phyloP scores from a whole-genome alignment of 352 stramenopile genomes.

The Pythium scleroteichum region DNA sequence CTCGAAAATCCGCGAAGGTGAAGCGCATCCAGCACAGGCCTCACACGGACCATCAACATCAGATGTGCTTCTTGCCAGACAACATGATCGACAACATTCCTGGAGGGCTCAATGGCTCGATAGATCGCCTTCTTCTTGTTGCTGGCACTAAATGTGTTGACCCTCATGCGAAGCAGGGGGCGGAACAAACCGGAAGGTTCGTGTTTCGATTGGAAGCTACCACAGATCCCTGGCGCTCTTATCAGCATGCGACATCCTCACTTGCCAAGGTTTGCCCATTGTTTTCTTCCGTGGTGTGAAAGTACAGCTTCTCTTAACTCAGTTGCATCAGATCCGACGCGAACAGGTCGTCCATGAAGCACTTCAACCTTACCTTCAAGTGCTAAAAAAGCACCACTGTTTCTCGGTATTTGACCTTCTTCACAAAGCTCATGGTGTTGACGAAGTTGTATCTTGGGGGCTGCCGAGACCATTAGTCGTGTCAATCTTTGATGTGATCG shows the following conservation, averaged over 20 bases:
- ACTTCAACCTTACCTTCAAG: slow-evolving; percentile 36
- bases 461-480: slow-evolving; percentile 47
- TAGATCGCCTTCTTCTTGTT: slow-evolving; percentile 47
- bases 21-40: neutral
- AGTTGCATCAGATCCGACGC: slow-evolving; percentile 51
- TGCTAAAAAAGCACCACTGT: slow-evolving; percentile 45
- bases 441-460: slow-evolving; percentile 56
- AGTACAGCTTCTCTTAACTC: too few relatives aligned
- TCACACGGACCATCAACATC: neutral
- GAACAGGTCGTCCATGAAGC: slow-evolving; percentile 55
- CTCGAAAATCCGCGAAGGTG: neutral
- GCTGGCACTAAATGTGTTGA: slow-evolving; percentile 53
- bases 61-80: slow-evolving; percentile 31
- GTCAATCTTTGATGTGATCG: slow-evolving; percentile 56
- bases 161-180: slow-evolving; percentile 24
- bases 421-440: slow-evolving; percentile 45
- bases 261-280: slow-evolving; percentile 56
- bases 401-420: slow-evolving; percentile 60
- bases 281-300: too few relatives aligned
- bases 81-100: slow-evolving; percentile 61
- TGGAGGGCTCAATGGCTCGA: slow-evolving; percentile 46
- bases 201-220: slow-evolving; percentile 34
- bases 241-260: slow-evolving; percentile 33
- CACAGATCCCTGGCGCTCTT: slow-evolving; percentile 43
- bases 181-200: slow-evolving; percentile 36